A percentile compares a stretch with the other conserved stretches of the same genome.
These are phyloP conservation scores for Diaporthe humulicola DNA, from an alignment of 2,329 filamentous ascomycete species.

Conservation along the genomic window DNA sequence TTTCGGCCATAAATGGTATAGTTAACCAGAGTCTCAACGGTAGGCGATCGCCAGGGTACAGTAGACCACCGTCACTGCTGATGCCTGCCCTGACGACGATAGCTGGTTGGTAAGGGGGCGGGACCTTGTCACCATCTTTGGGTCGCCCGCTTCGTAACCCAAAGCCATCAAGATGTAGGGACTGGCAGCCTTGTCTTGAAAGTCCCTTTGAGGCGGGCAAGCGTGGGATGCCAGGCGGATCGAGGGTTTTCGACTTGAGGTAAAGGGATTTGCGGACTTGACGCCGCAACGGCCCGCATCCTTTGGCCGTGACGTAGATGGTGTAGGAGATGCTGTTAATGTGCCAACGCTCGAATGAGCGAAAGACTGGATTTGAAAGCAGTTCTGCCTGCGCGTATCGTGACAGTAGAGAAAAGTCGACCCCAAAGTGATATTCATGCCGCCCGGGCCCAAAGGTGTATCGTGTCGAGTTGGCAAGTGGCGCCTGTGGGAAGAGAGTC, in stretches of 20 bases:
- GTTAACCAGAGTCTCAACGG: neutral
- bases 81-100: conserved; percentile 1
- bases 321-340: neutral
- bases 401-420: neutral
- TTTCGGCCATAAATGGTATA: neutral
- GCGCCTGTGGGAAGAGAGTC: neutral
- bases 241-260: neutral
- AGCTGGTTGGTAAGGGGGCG: neutral
- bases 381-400: neutral
- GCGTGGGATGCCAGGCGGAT: neutral
- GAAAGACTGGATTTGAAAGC: neutral
- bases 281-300: neutral
- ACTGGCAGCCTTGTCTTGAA: neutral
- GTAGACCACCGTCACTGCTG: neutral
- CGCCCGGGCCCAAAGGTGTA: neutral
- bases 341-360: neutral
- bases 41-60: neutral
- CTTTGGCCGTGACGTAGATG: neutral
- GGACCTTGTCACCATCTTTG: neutral
- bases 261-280: neutral
- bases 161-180: neutral
- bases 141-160: neutral
- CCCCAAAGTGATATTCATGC: neutral
- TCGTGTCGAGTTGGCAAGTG: neutral
- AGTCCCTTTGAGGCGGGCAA: neutral